Evolutionary conservation across 371 early-diverging fungal genomes (phyloP).

Genomic region (Actinomortierella ambigua): DNA sequence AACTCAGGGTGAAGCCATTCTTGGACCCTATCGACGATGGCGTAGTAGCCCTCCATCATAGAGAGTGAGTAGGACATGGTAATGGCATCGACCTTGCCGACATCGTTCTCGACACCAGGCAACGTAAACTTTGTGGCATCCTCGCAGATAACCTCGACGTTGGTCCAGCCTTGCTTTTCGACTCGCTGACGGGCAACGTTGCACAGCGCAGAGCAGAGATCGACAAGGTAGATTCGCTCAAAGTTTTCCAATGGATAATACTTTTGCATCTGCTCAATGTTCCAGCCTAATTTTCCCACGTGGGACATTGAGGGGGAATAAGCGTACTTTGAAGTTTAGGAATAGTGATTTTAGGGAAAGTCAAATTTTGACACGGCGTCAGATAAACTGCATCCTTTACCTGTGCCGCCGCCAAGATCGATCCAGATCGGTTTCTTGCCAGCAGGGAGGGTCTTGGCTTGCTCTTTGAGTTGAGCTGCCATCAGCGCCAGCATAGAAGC

Average conservation of each 20-base stretch:
- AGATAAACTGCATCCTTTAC: no score
- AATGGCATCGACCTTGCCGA: slow-evolving; percentile 73
- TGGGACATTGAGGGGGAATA: background rate
- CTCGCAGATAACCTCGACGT: slow-evolving; percentile 80
- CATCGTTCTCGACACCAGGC: slow-evolving; percentile 56
- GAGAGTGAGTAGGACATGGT: slow-evolving; percentile 91
- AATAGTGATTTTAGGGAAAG: no score
- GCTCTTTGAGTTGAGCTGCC: slow-evolving; percentile 75
- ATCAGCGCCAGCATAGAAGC: slow-evolving; percentile 79
- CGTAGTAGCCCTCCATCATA: slow-evolving; percentile 81
- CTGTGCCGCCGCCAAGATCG: slow-evolving; percentile 88
- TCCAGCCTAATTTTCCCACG: slow-evolving; percentile 63
- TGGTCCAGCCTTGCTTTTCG: slow-evolving; percentile 74
- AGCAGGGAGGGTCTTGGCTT: slow-evolving; percentile 42
- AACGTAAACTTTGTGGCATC: slow-evolving; percentile 75
- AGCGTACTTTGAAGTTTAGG: no score
- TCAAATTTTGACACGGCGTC: no score
- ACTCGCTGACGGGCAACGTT: slow-evolving; percentile 80
- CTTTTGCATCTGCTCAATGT: slow-evolving; percentile 83
- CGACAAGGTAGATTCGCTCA: slow-evolving; percentile 80
- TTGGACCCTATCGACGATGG: slow-evolving; percentile 73
- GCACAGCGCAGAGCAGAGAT: slow-evolving; percentile 84
- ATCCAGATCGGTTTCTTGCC: slow-evolving; percentile 68
- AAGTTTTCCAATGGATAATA: slow-evolving; percentile 77
- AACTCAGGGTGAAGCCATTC: slow-evolving; percentile 62